Conservation (phyloP, 306 rosid species). For the Vachellia pachyceras region DNA sequence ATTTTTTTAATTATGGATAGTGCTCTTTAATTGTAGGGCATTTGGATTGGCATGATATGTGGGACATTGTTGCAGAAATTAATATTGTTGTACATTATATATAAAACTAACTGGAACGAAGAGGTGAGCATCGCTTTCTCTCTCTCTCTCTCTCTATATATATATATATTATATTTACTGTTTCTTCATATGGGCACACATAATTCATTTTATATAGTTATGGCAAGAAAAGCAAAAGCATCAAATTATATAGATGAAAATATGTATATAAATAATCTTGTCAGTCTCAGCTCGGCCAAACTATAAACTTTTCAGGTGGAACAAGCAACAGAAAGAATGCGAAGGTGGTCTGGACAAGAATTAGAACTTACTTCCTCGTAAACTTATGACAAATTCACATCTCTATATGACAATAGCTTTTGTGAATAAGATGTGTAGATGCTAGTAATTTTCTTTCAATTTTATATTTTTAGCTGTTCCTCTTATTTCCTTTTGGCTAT, state of each 20-base stretch:
- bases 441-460: constrained; percentile 2
- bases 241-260: neutral
- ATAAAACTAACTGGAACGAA: constrained; percentile 79
- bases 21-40: constrained; percentile 60
- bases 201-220: too few species aligned
- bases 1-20: neutral
- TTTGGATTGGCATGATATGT: constrained; percentile 92
- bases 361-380: constrained; percentile 23
- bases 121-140: constrained; percentile 73
- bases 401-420: neutral
- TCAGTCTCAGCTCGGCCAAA: neutral
- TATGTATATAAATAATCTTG: too few species aligned
- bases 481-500: constrained; percentile 8
- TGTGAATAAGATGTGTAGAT: neutral
- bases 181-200: neutral
- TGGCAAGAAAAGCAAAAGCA: neutral
- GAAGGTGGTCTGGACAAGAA: constrained; percentile 72
- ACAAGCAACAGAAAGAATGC: constrained; percentile 75
- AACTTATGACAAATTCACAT: constrained; percentile 17
- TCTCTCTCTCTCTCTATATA: too few species aligned
- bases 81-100: constrained; percentile 64
- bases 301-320: constrained; percentile 68
- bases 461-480: neutral
- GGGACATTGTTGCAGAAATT: constrained; percentile 85
- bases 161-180: neutral